Evolutionary conservation across 2,329 filamentous ascomycete genomes (phyloP).

Genomic region (Neoarthrinium moseri): DNA sequence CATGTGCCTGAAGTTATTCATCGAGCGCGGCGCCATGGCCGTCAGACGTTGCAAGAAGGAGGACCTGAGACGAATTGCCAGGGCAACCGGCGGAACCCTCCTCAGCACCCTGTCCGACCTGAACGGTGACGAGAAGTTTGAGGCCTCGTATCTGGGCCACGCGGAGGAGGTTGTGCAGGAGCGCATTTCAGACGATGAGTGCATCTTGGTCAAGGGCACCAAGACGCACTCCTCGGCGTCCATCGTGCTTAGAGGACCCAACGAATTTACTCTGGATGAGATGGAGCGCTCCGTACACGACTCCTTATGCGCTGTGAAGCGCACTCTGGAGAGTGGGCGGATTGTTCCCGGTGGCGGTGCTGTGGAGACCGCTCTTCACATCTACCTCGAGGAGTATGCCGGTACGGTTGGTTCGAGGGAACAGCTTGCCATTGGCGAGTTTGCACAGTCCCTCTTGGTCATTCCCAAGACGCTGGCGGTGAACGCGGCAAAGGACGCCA

Average conservation of each 20-base stretch:
- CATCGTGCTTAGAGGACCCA: constrained; percentile 90
- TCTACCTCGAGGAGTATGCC: constrained; percentile 98
- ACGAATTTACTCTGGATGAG: constrained; percentile 96
- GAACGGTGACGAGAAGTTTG: constrained; percentile 96
- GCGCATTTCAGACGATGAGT: constrained; percentile 98
- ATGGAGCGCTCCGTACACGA: constrained; percentile 99
- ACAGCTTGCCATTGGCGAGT: constrained; percentile 96
- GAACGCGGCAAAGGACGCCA: constrained; percentile 95
- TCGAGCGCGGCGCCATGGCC: constrained; percentile 94
- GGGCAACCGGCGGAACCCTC: constrained; percentile 89
- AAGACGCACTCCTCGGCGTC: constrained; percentile 93
- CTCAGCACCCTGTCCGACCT: constrained; percentile 92
- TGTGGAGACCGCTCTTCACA: constrained; percentile 97
- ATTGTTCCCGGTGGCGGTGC: constrained; percentile 96
- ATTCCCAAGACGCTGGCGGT: constrained; percentile 96
- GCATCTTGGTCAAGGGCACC: constrained; percentile 93
- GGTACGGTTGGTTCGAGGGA: constrained; percentile 95
- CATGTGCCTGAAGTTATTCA: constrained; percentile 87
- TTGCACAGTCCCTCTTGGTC: constrained; percentile 88
- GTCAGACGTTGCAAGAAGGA: constrained; percentile 98
- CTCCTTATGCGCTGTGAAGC: constrained; percentile 93
- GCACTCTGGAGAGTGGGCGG: constrained; percentile 92
- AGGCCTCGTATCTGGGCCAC: constrained; percentile 81
- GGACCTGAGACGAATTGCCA: constrained; percentile 91
- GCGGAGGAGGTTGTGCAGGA: constrained; percentile 98